These are phyloP conservation scores for Fraxinus paxiana DNA, from an alignment of 305 asterid genomes.

Conservation along the genomic window DNA sequence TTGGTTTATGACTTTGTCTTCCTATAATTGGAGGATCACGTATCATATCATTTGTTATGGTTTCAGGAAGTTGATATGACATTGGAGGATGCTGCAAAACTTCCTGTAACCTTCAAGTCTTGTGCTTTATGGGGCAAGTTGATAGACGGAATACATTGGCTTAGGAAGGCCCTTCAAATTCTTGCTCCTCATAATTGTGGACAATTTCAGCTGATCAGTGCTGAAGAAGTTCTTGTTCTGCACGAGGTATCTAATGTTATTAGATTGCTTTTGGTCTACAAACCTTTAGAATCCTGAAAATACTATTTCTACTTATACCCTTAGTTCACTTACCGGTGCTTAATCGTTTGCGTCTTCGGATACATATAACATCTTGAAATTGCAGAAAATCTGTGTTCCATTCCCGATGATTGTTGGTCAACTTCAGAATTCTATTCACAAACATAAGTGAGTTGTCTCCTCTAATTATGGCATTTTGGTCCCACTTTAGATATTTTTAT, in stretches of 20 bases:
- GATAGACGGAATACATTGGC: conserved; percentile 64
- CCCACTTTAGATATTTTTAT: not conserved
- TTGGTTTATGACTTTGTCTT: conserved; percentile 6
- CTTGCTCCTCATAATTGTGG: conserved; percentile 38
- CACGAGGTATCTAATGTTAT: conserved; percentile 49
- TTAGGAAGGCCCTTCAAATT: conserved; percentile 63
- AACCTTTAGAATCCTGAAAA: conserved; percentile 6
- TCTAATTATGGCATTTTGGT: conserved; percentile 6
- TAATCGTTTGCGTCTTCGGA: not conserved
- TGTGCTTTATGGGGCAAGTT: conserved; percentile 45
- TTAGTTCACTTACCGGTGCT: conserved; percentile 12
- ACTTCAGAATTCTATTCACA: conserved; percentile 57
- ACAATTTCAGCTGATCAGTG: conserved; percentile 47
- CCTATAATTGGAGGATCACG: conserved; percentile 20
- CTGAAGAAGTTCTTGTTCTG: conserved; percentile 55
- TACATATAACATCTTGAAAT: conserved; percentile 23
- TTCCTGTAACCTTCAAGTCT: conserved; percentile 48
- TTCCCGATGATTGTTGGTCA: conserved; percentile 52
- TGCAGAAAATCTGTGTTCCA: conserved; percentile 56
- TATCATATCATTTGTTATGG: conserved; percentile 16
- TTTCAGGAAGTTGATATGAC: conserved; percentile 67
- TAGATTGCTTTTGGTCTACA: conserved; percentile 12
- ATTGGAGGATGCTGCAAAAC: conserved; percentile 49
- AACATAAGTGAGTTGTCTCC: conserved; percentile 65
- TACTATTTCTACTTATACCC: not conserved